Base-by-base conservation (phyloP, 1,284 basidiomycete genomes). In the Cutaneotrichosporon arboriforme region DNA sequence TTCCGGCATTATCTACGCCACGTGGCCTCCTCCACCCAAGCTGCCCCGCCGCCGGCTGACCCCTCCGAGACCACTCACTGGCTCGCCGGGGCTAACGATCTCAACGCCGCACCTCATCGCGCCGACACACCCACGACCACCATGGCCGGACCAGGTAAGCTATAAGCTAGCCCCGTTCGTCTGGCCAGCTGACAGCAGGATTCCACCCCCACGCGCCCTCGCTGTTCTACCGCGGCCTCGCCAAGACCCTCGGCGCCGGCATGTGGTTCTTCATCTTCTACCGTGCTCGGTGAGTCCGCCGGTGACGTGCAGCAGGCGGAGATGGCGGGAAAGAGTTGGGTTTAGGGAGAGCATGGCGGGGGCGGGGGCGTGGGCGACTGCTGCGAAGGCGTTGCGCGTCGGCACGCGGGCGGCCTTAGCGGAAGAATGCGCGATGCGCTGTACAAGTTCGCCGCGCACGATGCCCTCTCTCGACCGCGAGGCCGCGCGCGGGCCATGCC, bases 241-340 rank as follows among this genome's bases (percentile, higher is more conserved):
- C 87, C 38, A 92, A 91, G 76, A 82, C 83, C 48, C 79, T 94
- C 53, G 91, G 90, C 54, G 90, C 90, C 36, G 83, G 84, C 39
- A 94, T 94, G 90, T 94, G 90, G 90, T 94, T 94, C 83, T 96
- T 92, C 81, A 88, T 94, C 74, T 93, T 94, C 79, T 94, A 93
- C 77, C 84, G 90, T 57, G 85, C 87, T 60, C 81, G 90, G 90
- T 92, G 67, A 73, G 87, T 80, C 15, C 20, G 13, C 13, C 23
- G 12, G 46, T 5, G 21, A n/a, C 21, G 10, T 12, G 46, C 14
- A 14, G 17, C n/a, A n/a, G n/a, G n/a, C n/a, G n/a, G 22, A 14
- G 22, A 15, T 4, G 40, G 38, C 14, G 21, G 1, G 38, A 17
- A 14, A 18, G 37, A 4, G 12, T n/a, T 18, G 17, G 12, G 23